Base-by-base conservation (phyloP, 2,329 filamentous ascomycete species). In the Cyphellophora europaea region DNA sequence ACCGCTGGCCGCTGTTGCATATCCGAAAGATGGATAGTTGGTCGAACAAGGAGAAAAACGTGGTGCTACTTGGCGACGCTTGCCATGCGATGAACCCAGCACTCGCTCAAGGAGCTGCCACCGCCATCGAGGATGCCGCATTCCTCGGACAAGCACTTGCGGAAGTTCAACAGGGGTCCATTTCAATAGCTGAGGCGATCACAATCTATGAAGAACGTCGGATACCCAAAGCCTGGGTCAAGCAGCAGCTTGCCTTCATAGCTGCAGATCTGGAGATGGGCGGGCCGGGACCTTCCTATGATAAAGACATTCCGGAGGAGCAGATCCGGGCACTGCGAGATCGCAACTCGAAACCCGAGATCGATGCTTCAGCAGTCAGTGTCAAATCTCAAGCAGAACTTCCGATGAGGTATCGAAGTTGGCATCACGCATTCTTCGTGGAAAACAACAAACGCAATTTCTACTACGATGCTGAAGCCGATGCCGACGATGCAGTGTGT, bases 51-150 rank as follows among this genome's bases (percentile, higher is more conserved):
- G 44, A 54, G 28, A 58, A 56, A 42, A 65, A 61, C 29, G 49
- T 65, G 3, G 56, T 63, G 3, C 40, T 66, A 11, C 57, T 63
- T 33, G 62, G 62, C n/a, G 37, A 41, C 28, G 41, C 32, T 61
- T 65, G 61, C 48, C 55, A 12, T 59, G 62, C 38, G 58, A 64
- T 42, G 21, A 25, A 25, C n/a, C 21, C 21, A n/a, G 21, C 21
- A n/a, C 57, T 62, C 53, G 37, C 32, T 11, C 59, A 64, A 41
- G 60, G 61, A 4, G 60, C 59, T 6, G 60, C 59, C 13, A 63
- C 57, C 11, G 53, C 53, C 3, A 62, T 63, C 52, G 59, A 65
- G 45, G 61, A 66, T 43, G 62, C 58, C 6, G 55, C 54, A 4
- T 61, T 62, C 38, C 51, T 65, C 0, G 61, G 52, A 1, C 44